Base-by-base conservation (phyloP, 1,284 basidiomycete genomes). In the Polyporus tsugae region DNA sequence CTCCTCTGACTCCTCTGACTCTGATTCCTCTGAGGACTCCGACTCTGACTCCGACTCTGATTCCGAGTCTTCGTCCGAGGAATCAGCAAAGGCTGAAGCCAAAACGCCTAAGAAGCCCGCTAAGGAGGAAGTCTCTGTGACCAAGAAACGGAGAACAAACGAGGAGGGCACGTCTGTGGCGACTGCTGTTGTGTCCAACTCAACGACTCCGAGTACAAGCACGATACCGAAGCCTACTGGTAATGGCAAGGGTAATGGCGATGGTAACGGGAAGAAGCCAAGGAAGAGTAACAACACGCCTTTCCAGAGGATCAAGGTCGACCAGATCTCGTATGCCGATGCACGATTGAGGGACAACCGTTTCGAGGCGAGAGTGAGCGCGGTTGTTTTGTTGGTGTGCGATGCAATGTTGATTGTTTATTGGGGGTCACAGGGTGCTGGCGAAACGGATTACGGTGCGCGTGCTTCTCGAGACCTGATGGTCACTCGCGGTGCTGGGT, bases 401-500 rank as follows among this genome's bases (percentile, higher is more conserved):
- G 6, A 59, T 76, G 67, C 73, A 53, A n/a, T 11, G 58, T 39
- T 60, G 58, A 60, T 10, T 19, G 63, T 60, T 29, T 22, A 6
- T 46, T 61, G 29, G 52, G 46, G 46, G 68, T 19, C 42, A n/a
- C 72, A 94, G 91, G 83, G 85, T 67, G 90, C 86, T 2, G 82
- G 85, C 3, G 74, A 75, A 25, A 91, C 91, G 73, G 97, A 98
- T 78, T 99, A 98, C 77, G 97, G 97, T 39, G 92, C 91, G 22
- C 88, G 87, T 66, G 97, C 97, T 0, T 90, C 91, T 70, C 85
- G 87, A 60, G 97, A 99, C 81, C 83, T 99, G 69, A 93, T 98
- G 73, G 94, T 97, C 29, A 99, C 97, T 2, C 89, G 95, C 6
- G 97, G 97, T 13, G 93, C 94, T 60, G 95, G 95, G 9, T 99